Conservation (phyloP, 1,284 basidiomycete species). For the Laetiporus sulphureus region DNA sequence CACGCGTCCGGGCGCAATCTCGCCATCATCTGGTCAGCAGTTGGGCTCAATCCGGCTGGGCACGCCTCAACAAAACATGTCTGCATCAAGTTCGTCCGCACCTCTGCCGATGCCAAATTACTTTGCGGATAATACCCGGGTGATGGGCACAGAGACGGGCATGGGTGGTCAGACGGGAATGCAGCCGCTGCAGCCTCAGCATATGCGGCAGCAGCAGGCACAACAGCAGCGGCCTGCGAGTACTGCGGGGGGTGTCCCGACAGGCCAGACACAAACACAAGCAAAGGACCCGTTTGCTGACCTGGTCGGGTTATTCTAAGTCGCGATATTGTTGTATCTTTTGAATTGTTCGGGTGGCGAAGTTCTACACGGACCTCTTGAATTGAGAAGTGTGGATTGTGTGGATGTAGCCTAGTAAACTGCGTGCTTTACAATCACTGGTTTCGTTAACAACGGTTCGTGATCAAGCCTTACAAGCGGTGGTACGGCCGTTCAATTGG, state of each 20-base stretch:
- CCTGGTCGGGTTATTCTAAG: constrained; percentile 63
- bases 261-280: constrained; percentile 28
- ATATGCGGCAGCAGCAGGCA: constrained; percentile 11
- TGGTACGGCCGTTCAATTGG: too few species aligned
- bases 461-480: too few species aligned
- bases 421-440: too few species aligned
- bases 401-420: too few species aligned
- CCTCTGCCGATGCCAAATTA: constrained; percentile 13
- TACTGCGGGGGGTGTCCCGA: too few species aligned
- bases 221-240: constrained; percentile 15
- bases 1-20: constrained; percentile 13
- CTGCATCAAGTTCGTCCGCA: constrained; percentile 8
- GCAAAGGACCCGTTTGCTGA: constrained; percentile 79
- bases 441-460: too few species aligned
- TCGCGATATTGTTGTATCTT: too few species aligned
- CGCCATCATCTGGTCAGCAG: constrained; percentile 11
- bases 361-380: too few species aligned
- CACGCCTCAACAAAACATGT: constrained; percentile 18
- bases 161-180: constrained; percentile 13
- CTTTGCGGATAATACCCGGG: constrained; percentile 9
- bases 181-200: constrained; percentile 17
- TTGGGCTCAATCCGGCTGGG: constrained; percentile 22
- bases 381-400: too few species aligned
- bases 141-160: constrained; percentile 10
- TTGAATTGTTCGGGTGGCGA: too few species aligned